Evolutionary conservation across 495 filamentous ascomycete genomes (phyloP).

Genomic region (Penicillium ochrochloron): DNA sequence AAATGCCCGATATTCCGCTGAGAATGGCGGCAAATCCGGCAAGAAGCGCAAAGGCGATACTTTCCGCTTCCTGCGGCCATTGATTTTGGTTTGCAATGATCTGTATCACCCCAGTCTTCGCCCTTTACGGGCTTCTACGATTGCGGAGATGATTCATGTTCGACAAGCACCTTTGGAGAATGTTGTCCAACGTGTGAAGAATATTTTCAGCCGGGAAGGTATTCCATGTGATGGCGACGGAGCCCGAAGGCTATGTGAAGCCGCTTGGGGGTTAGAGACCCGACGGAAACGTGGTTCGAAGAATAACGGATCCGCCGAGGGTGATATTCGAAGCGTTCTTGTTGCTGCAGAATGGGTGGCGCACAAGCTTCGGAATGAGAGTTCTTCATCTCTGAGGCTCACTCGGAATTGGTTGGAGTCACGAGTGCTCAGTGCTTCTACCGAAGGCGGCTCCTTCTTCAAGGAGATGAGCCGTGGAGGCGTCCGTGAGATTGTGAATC

Average conservation of each 20-base stretch:
- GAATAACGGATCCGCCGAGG: conserved; percentile 68
- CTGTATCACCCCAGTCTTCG: conserved; percentile 91
- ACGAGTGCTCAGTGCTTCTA: conserved; percentile 68
- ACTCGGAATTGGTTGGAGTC: conserved; percentile 86
- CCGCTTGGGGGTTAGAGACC: conserved; percentile 82
- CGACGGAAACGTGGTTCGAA: conserved; percentile 60
- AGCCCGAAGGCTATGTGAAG: conserved; percentile 86
- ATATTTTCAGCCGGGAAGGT: conserved; percentile 83
- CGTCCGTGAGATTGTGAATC: conserved; percentile 78
- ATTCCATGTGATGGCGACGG: conserved; percentile 85
- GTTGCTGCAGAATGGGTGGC: conserved; percentile 97
- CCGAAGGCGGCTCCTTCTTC: conserved; percentile 75
- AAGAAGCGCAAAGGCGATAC: conserved; percentile 73
- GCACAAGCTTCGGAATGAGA: conserved; percentile 68
- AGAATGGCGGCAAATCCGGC: conserved; percentile 37
- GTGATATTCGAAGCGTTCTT: conserved; percentile 89
- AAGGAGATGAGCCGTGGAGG: conserved; percentile 79
- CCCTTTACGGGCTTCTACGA: conserved; percentile 75
- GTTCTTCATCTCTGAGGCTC: conserved; percentile 47
- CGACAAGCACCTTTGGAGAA: conserved; percentile 86
- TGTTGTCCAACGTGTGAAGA: conserved; percentile 79
- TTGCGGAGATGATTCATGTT: conserved; percentile 91
- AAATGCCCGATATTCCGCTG: conserved; percentile 58
- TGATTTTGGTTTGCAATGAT: conserved; percentile 96
- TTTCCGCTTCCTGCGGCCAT: conserved; percentile 82